Evolutionary conservation across 2,329 filamentous ascomycete species (phyloP).

Genomic region (Triangularia setosa): DNA sequence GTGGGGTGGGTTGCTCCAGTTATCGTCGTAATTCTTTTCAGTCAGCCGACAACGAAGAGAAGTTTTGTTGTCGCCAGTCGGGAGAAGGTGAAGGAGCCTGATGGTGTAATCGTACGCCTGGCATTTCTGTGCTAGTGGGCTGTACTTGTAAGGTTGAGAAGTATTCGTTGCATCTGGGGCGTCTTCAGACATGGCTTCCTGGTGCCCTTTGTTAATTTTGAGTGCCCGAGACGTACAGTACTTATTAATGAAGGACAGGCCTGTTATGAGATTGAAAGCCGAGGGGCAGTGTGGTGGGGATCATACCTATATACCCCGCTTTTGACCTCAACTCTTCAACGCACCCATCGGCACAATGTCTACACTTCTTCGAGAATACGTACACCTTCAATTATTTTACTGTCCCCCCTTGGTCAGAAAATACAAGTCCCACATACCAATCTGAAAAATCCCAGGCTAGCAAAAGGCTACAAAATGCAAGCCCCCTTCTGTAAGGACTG

Average conservation of each 20-base stretch:
- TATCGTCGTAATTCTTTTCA: not conserved
- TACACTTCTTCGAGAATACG: no score
- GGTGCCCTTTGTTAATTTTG: not conserved
- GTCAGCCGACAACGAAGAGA: not conserved
- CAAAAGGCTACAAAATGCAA: slow-evolving; percentile 14
- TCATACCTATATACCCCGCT: not conserved
- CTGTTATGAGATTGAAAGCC: no score
- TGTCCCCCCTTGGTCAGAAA: no score
- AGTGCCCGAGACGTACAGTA: no score
- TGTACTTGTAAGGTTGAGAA: not conserved
- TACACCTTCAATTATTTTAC: no score
- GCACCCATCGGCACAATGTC: not conserved
- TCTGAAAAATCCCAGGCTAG: not conserved
- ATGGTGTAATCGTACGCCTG: not conserved
- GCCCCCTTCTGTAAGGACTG: slow-evolving; percentile 26
- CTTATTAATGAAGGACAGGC: no score
- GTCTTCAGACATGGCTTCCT: no score
- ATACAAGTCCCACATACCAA: no score
- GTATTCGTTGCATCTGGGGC: no score
- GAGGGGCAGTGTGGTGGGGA: not conserved
- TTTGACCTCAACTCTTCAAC: not conserved
- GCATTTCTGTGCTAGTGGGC: not conserved
- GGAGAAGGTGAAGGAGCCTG: not conserved
- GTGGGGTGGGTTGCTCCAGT: not conserved
- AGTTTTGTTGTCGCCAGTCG: not conserved